Conservation (phyloP, 768 basidiomycete species). For the Suillus hirtellus region DNA sequence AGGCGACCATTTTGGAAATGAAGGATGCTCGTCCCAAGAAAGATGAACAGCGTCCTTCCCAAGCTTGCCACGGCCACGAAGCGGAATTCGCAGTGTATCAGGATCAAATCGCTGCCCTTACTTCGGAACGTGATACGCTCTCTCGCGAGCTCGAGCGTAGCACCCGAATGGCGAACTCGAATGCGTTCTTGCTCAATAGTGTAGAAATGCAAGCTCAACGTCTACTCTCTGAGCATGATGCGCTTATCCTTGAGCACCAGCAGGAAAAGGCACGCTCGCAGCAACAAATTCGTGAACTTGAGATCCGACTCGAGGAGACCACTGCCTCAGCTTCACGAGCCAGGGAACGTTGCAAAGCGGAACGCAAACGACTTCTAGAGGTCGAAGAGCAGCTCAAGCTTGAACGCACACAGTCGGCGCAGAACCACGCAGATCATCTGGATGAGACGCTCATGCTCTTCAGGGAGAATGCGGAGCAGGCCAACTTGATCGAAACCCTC, state of each 20-base stretch:
- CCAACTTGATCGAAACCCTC: not conserved
- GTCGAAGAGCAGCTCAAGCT: not conserved
- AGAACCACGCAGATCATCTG: not conserved
- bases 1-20: not conserved
- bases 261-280: not conserved
- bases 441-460: not conserved
- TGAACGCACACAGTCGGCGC: not conserved
- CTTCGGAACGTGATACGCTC: slow-evolving; percentile 1
- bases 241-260: not conserved
- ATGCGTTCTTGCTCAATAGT: not conserved
- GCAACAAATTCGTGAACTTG: not conserved
- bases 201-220: not conserved
- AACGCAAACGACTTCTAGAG: not conserved
- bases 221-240: not conserved
- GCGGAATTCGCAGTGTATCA: not conserved
- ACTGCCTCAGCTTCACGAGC: not conserved
- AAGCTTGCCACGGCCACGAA: not conserved
- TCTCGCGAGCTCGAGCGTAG: slow-evolving; percentile 1
- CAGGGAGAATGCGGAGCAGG: not conserved
- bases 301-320: not conserved
- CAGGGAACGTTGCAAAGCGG: not conserved
- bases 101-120: not conserved
- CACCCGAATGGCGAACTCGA: not conserved
- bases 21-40: not conserved
- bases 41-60: not conserved